Evolutionary conservation across 306 rosid genomes (phyloP), one percentile per base, ranked within the genome.

Genomic region (Arachis stenosperma): DNA sequence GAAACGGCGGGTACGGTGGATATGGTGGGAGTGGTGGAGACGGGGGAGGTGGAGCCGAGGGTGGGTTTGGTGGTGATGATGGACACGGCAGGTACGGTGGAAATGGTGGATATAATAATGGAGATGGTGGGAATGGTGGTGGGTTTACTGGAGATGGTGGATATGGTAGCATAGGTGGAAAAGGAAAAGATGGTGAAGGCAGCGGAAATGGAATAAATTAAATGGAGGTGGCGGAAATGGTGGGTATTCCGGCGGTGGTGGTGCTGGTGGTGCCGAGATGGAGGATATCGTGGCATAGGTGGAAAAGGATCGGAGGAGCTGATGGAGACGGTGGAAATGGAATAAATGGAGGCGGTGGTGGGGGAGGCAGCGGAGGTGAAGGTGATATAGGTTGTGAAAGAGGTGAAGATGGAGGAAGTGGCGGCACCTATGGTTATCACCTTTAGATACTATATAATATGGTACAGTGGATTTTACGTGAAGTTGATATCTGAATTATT

Each of bases 341-440:
- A 33, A 33, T 33, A 33, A 33, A 33, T 33, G 37, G 37, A 33
- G 37, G 37, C 2, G 37, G 37, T 33, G 37, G 37, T 2, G 0
- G 37, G 0, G 37, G 37, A 0, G 3, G 37, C 3, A 2, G 37
- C 37, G 37, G 37, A 1, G 37, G 37, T 1, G 60, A 27, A 39
- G 86, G 86, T 8, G 75, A 74, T 0, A 79, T 33, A 33, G 37
- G 3, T 33, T 2, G 37, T 33, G 37, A 4, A 33, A 33, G 37
- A 33, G 37, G 37, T 33, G 37, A 4, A 33, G 37, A 33, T 33
- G 37, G 37, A 2, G 37, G 37, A 33, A 33, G 86, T 48, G 72
- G 79, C 13, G 85, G 90, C n/a, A 33, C 0, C 37, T 4, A 22
- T 22, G 85, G 86, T 57, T 83, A 88, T 57, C 37, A 74, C 44